Evolutionary conservation across 2,329 filamentous ascomycete genomes (phyloP).

Genomic region (Furcasterigmium furcatum): DNA sequence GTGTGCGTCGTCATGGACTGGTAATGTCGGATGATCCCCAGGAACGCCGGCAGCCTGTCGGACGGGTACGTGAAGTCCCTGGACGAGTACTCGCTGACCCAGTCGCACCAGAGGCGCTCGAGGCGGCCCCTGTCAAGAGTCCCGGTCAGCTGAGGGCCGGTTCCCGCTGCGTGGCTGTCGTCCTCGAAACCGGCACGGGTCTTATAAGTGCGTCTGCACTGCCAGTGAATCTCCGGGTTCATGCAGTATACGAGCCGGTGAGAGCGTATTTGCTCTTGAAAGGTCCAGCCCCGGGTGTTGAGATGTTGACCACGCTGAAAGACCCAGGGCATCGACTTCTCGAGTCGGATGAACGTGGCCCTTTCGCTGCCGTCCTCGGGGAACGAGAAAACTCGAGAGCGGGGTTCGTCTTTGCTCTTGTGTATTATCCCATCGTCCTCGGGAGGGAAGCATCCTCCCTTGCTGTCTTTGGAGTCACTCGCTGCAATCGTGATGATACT

Average conservation of each 20-base stretch:
- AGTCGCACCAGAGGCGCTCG: neutral
- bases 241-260: slow-evolving; percentile 14
- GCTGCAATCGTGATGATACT: slow-evolving; percentile 10
- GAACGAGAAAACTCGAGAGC: too few species aligned
- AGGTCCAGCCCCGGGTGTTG: slow-evolving; percentile 13
- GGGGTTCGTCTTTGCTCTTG: neutral
- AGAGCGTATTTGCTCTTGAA: slow-evolving; percentile 16
- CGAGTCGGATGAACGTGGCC: too few species aligned
- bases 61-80: neutral
- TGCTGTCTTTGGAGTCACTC: slow-evolving; percentile 2
- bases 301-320: neutral
- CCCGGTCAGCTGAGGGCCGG: neutral
- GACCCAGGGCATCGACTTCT: neutral
- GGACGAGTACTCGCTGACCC: neutral
- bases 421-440: too few species aligned
- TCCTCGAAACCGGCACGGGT: neutral
- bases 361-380: too few species aligned
- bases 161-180: neutral
- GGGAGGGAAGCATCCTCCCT: neutral
- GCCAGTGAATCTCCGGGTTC: slow-evolving; percentile 12
- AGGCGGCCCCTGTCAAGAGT: too few species aligned
- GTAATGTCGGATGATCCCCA: neutral
- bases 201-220: slow-evolving; percentile 6
- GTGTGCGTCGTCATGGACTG: neutral
- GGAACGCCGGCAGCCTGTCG: neutral